Conservation (phyloP, 2,329 filamentous ascomycete genomes). For the Zymoseptoria passerinii region DNA sequence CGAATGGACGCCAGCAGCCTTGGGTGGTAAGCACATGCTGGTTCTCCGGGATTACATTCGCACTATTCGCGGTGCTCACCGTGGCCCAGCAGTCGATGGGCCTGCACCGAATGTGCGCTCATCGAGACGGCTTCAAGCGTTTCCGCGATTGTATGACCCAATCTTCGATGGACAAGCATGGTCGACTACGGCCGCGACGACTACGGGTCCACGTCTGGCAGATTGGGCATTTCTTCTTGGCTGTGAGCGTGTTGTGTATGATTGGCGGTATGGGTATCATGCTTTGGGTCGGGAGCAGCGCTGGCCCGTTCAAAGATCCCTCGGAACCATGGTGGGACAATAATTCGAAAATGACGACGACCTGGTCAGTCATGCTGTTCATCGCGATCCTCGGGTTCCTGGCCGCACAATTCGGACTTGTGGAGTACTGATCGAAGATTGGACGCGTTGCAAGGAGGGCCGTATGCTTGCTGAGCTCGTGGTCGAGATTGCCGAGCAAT, state of each 20-base stretch:
- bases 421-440: not conserved
- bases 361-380: conserved; percentile 4
- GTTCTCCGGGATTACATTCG: conserved; percentile 41
- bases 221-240: conserved; percentile 32
- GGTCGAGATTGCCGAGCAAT: too few species aligned
- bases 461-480: too few species aligned
- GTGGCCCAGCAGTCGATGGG: conserved; percentile 38
- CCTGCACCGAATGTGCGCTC: conserved; percentile 36
- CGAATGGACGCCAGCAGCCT: conserved; percentile 30
- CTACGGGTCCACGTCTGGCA: conserved; percentile 33
- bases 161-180: conserved; percentile 13
- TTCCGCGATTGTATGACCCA: conserved; percentile 31
- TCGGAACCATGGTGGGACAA: conserved; percentile 25
- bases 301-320: conserved; percentile 10
- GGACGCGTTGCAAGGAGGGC: too few species aligned
- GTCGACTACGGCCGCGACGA: conserved; percentile 20
- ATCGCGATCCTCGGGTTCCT: not conserved
- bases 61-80: conserved; percentile 44
- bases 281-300: conserved; percentile 30
- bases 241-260: conserved; percentile 31
- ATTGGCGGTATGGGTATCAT: conserved; percentile 33
- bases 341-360: conserved; percentile 6
- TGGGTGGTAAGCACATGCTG: conserved; percentile 37
- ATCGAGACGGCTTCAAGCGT: conserved; percentile 31
- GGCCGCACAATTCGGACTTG: conserved; percentile 1